Conservation (phyloP, 164 flowering plant species). For the Annona cherimola region DNA sequence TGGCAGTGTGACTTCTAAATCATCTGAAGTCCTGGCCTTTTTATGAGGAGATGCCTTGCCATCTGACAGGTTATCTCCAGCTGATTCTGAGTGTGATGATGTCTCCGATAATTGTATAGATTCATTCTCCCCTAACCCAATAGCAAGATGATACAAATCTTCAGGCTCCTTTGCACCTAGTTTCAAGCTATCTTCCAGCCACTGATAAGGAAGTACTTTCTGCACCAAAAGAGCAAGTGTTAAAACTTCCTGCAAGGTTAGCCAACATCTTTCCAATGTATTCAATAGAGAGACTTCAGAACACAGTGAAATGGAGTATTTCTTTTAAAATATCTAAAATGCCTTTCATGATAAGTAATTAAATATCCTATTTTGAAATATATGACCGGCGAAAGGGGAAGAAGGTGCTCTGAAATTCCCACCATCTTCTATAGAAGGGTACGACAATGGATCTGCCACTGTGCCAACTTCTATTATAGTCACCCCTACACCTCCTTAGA, state of each 20-base stretch:
- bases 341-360: not conserved
- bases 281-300: too few relatives aligned
- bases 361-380: not conserved
- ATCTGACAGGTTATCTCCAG: constrained; percentile 13
- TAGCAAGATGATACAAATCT: constrained; percentile 43
- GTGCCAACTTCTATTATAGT: not conserved
- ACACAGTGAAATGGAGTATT: not conserved
- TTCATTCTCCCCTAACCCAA: constrained; percentile 17
- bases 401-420: not conserved
- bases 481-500: too few relatives aligned
- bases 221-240: constrained; percentile 21
- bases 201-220: constrained; percentile 67
- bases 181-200: constrained; percentile 88
- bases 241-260: not conserved
- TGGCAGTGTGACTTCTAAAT: constrained; percentile 12
- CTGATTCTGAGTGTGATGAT: constrained; percentile 3
- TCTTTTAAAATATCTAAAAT: not conserved
- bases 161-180: constrained; percentile 60
- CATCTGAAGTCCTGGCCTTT: constrained; percentile 30
- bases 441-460: not conserved
- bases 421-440: not conserved
- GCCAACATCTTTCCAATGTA: too few relatives aligned
- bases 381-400: too few relatives aligned
- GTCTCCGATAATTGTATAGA: constrained; percentile 15
- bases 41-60: constrained; percentile 23